Evolutionary conservation across 495 filamentous ascomycete species (phyloP).

Genomic region (Penicillium taxi): DNA sequence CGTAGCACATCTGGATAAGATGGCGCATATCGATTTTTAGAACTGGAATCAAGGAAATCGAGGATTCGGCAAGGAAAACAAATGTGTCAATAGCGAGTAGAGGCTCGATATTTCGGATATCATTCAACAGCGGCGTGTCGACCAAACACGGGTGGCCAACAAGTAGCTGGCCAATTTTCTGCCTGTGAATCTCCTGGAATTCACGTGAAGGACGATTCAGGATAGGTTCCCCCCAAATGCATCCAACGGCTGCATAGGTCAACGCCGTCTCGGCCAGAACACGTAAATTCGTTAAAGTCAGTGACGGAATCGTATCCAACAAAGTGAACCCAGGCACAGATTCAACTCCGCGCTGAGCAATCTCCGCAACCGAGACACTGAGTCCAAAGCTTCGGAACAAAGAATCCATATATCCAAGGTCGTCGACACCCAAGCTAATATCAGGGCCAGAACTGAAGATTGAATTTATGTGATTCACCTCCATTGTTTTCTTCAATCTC

Average conservation of each 20-base stretch:
- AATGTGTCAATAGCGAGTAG: conserved; percentile 74
- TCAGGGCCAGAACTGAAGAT: conserved; percentile 38
- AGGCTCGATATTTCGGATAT: conserved; percentile 50
- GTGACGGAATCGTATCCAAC: conserved; percentile 74
- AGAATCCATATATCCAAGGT: conserved; percentile 56
- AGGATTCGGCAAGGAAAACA: conserved; percentile 72
- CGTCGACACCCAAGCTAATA: conserved; percentile 32
- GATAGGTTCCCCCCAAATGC: conserved; percentile 46
- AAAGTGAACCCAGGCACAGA: conserved; percentile 67
- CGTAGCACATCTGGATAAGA: conserved; percentile 79
- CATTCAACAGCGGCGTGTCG: conserved; percentile 30
- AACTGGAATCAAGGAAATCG: conserved; percentile 61
- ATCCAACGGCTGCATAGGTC: conserved; percentile 74
- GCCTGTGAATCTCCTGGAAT: conserved; percentile 59
- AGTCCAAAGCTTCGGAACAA: conserved; percentile 69
- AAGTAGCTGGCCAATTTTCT: conserved; percentile 74
- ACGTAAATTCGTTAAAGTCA: conserved; percentile 79
- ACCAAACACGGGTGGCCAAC: conserved; percentile 44
- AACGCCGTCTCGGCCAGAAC: conserved; percentile 82
- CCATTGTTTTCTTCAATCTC: conserved; percentile 70
- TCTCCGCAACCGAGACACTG: conserved; percentile 87
- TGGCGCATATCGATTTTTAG: conserved; percentile 71
- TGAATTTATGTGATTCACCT: conserved; percentile 56
- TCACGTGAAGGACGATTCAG: conserved; percentile 56
- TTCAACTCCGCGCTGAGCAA: conserved; percentile 80